phyloP scores from a whole-genome alignment of 2,329 filamentous ascomycete species.

The Fusarium cicatricum region DNA sequence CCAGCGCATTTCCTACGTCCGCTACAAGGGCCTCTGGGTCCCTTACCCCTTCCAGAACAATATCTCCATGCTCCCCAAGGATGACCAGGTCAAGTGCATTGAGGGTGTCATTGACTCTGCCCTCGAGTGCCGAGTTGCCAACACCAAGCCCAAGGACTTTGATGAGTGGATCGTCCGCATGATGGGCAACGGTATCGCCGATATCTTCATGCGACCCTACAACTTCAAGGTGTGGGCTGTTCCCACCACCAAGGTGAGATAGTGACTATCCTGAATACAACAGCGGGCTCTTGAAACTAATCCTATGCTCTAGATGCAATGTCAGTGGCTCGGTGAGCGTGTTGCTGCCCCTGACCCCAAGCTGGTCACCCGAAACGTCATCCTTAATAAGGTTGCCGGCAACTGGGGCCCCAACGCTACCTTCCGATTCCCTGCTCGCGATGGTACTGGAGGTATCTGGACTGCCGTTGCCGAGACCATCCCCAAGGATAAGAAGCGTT shows the following conservation, averaged over 20 bases:
- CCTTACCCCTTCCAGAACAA: slow-evolving; percentile 99
- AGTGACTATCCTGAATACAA: no score
- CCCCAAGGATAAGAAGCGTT: slow-evolving; percentile 89
- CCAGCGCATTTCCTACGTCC: slow-evolving; percentile 98
- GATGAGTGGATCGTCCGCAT: slow-evolving; percentile 98
- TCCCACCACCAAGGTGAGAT: slow-evolving; percentile 86
- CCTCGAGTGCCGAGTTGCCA: slow-evolving; percentile 83
- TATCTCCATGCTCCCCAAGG: slow-evolving; percentile 96
- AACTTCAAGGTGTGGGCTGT: slow-evolving; percentile 99
- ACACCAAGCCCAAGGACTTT: slow-evolving; percentile 93
- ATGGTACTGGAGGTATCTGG: slow-evolving; percentile 99
- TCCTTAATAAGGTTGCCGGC: slow-evolving; percentile 93
- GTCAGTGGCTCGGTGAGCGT: slow-evolving; percentile 97
- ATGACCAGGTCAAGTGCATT: slow-evolving; percentile 93
- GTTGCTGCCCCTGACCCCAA: slow-evolving; percentile 97
- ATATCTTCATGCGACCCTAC: slow-evolving; percentile 99
- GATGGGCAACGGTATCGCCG: slow-evolving; percentile 87
- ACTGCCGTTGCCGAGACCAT: slow-evolving; percentile 94
- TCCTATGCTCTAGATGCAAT: slow-evolving; percentile 82
- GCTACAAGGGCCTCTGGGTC: slow-evolving; percentile 96
- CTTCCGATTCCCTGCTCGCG: slow-evolving; percentile 96
- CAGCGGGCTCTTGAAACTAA: slow-evolving; percentile 6
- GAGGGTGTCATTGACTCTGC: slow-evolving; percentile 97
- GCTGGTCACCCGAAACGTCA: slow-evolving; percentile 90
- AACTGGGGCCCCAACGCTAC: slow-evolving; percentile 99